Conservation (phyloP, 2,329 filamentous ascomycete genomes). For the Fusarium beomiforme region DNA sequence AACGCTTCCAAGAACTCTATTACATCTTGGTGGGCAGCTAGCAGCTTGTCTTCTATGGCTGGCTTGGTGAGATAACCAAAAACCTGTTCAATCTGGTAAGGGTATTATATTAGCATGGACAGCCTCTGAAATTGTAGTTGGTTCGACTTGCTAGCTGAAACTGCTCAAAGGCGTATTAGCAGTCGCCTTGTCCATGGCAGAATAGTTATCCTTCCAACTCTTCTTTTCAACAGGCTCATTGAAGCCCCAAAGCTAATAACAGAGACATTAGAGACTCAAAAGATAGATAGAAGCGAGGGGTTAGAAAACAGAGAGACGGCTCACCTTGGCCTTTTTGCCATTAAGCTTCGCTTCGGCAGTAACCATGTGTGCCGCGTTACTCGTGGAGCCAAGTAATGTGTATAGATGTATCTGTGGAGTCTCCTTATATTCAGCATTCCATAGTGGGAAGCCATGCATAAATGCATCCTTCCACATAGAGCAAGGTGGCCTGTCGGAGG, state of each 20-base stretch:
- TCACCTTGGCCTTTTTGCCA: not conserved
- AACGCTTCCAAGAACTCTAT: not conserved
- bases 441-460: no score
- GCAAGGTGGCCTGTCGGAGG: no score
- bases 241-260: not conserved
- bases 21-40: not conserved
- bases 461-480: no score
- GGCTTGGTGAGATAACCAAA: not conserved
- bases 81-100: not conserved
- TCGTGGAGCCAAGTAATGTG: not conserved
- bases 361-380: not conserved
- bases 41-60: not conserved
- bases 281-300: not conserved
- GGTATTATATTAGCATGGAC: not conserved
- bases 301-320: not conserved
- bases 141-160: not conserved
- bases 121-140: no score
- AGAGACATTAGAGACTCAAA: not conserved
- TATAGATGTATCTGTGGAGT: not conserved
- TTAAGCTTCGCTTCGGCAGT: not conserved
- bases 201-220: not conserved
- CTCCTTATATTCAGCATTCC: not conserved
- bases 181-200: not conserved
- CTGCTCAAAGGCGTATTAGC: not conserved
- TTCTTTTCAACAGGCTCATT: not conserved